Conservation (phyloP, 139 green algal species). For the Astrephomene gubernaculifera region DNA sequence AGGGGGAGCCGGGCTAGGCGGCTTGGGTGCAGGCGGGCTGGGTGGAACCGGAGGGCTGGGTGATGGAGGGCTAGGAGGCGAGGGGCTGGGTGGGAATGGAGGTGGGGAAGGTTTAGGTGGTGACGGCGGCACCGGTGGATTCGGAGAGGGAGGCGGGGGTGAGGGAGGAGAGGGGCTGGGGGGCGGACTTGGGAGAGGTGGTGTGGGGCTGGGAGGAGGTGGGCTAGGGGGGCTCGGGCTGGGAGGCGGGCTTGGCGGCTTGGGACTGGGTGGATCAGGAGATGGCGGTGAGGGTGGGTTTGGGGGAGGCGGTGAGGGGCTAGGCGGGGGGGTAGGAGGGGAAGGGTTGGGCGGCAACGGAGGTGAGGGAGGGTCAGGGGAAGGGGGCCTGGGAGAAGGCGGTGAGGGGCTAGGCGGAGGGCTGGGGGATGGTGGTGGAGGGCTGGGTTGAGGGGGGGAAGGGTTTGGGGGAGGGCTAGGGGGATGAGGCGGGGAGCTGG, state of each 20-base stretch:
- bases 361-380: background rate
- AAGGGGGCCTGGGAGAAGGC: background rate
- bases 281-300: background rate
- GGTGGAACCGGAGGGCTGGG: background rate
- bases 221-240: background rate
- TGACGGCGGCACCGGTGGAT: background rate
- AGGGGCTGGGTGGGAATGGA: background rate
- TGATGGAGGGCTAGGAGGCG: background rate
- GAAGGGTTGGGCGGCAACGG: background rate
- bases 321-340: background rate
- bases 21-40: background rate
- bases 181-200: background rate
- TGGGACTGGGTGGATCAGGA: background rate
- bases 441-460: background rate
- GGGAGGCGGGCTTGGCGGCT: background rate
- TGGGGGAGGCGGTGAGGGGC: background rate
- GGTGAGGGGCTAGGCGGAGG: background rate
- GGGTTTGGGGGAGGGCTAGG: background rate
- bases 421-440: no score
- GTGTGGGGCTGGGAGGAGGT: background rate
- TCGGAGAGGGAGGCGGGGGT: background rate
- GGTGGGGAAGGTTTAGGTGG: background rate
- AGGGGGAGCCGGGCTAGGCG: background rate
- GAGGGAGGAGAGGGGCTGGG: background rate
- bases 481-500: background rate